A percentile compares a stretch with the other conserved stretches of the same genome.
Conservation (phyloP, 1,139 yeast genomes). For the Yamadazyma taylorii region DNA sequence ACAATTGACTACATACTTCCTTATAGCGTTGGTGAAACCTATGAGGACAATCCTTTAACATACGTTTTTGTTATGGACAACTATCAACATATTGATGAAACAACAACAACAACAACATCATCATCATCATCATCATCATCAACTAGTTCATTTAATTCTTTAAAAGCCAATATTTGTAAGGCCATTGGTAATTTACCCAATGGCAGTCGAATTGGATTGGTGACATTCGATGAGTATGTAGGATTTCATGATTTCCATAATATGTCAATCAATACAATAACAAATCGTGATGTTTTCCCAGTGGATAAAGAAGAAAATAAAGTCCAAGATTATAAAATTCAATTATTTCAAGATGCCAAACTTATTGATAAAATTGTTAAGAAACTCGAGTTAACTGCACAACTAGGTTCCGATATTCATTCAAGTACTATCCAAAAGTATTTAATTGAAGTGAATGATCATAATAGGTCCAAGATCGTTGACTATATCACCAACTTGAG, state of each 20-base stretch:
- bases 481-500: conserved; percentile 17
- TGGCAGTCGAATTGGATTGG: conserved; percentile 24
- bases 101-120: too few species aligned
- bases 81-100: conserved; percentile 30
- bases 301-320: conserved; percentile 1
- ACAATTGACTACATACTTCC: conserved; percentile 32
- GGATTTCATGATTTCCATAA: conserved; percentile 21
- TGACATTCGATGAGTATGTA: conserved; percentile 33
- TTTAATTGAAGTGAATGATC: conserved; percentile 5
- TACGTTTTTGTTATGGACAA: conserved; percentile 29
- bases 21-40: conserved; percentile 17
- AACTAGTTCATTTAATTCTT: conserved; percentile 14
- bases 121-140: too few species aligned
- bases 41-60: conserved; percentile 1
- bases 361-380: conserved; percentile 1
- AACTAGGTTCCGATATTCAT: not conserved
- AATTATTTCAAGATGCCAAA: conserved; percentile 8
- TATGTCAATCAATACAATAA: conserved; percentile 5
- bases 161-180: conserved; percentile 19
- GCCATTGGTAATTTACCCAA: conserved; percentile 23
- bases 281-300: conserved; percentile 6
- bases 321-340: not conserved
- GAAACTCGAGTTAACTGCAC: not conserved
- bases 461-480: conserved; percentile 8
- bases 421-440: conserved; percentile 2